Percentiles rank a stretch among this genome's conserved stretches.
These are phyloP conservation scores for Beauveria caledonica DNA, from an alignment of 2,329 filamentous ascomycete genomes.

Conservation along the genomic window DNA sequence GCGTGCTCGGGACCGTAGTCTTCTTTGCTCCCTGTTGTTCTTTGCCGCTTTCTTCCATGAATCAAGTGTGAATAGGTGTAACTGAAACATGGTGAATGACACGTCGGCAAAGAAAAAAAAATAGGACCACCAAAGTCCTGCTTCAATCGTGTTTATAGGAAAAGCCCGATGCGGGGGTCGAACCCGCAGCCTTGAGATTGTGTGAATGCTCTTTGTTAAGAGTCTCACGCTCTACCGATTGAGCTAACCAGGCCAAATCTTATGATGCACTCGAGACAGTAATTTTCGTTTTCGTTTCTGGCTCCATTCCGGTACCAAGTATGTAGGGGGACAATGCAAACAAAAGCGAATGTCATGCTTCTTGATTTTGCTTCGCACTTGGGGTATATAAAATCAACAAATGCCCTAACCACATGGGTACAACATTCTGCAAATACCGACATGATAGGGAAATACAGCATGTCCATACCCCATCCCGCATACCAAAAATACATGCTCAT, in stretches of 20 bases:
- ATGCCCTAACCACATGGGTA: not conserved
- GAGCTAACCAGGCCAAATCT: slow-evolving; percentile 47
- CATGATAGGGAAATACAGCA: not conserved
- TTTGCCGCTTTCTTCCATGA: too few species aligned
- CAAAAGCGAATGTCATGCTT: too few species aligned
- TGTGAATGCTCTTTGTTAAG: slow-evolving; percentile 26
- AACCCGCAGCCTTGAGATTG: slow-evolving; percentile 49
- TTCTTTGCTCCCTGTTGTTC: not conserved
- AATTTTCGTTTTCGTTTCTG: too few species aligned
- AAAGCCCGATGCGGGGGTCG: slow-evolving; percentile 36
- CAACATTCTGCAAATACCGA: not conserved
- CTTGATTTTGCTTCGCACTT: not conserved
- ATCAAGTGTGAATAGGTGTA: too few species aligned
- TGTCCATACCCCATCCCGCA: not conserved
- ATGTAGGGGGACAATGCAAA: not conserved
- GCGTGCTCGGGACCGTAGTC: not conserved
- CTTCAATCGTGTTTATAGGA: slow-evolving; percentile 19
- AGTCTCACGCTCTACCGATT: slow-evolving; percentile 69
- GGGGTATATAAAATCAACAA: slow-evolving; percentile 5
- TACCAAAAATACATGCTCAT: not conserved
- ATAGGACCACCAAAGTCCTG: too few species aligned
- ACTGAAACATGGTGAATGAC: too few species aligned
- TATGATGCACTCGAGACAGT: too few species aligned
- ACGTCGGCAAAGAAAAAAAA: too few species aligned
- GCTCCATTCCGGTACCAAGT: too few species aligned